Base-by-base conservation (phyloP, 2,329 filamentous ascomycete genomes). In the Ceratocystis cubensis region DNA sequence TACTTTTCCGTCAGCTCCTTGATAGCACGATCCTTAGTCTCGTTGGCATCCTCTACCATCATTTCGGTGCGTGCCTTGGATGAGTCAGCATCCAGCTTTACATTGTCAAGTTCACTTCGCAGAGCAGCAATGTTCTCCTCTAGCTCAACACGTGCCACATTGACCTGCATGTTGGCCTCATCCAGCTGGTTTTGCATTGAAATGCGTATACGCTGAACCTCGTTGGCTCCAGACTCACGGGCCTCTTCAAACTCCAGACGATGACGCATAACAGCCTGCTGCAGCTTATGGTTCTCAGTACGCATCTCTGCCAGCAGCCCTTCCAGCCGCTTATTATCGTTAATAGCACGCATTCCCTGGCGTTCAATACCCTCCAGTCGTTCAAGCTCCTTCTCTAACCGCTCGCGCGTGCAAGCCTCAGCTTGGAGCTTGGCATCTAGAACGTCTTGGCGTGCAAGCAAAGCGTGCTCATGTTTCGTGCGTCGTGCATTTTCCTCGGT, bases 171-270 rank as follows among this genome's bases (percentile, higher is more conserved):
- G 72, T 92, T 94, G 64, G 92, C 89, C 48, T 85, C 81, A 67
- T 96, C 91, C 44, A 96, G 79, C 72, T 96, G 90, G 13, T 83
- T 82, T 74, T 96, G 88, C 79, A 96, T 81, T 3, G 89, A 82
- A 69, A 87, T 84, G 68, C 88, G 88, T 15, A 87, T 89, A 61
- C 90, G 87, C 74, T 93, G 87, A 57, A 95, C 86, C 73, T 97
- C 92, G 46, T 84, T 82, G 50, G 87, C 85, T 66, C 85, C 91
- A 63, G 85, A 86, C 71, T 96, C 90, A 69, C 88, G 85, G 8
- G 90, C 89, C 72, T 96, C 89, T 68, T 91, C 84, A 71, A 93
- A 88, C 72, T 96, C 91, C 64, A 89, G 85, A 75, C 96, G 86
- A 73, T 86, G 88, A 50, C 85, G 83, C 70, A 85, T 81, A 22